Conservation (phyloP, 768 basidiomycete genomes). For the Podaxis pistillaris region DNA sequence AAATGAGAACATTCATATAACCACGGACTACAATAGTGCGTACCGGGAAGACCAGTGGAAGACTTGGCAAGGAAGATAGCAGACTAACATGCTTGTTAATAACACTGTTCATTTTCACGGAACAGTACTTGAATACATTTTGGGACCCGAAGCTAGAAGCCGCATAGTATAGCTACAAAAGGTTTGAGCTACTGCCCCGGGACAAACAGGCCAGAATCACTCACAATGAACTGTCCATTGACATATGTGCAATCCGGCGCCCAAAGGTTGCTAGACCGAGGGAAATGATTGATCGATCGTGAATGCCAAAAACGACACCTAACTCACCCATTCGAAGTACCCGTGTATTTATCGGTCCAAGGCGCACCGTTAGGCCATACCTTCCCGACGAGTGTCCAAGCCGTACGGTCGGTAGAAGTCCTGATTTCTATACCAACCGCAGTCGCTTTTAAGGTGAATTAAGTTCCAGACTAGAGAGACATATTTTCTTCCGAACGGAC, state of each 20-base stretch:
- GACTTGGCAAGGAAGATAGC: conserved; percentile 57
- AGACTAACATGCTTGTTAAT: conserved; percentile 28
- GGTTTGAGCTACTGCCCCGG: background rate
- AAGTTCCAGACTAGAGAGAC: background rate
- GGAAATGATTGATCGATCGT: background rate
- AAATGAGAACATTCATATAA: background rate
- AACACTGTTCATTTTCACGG: background rate
- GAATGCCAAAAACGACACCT: background rate
- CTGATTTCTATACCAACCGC: conserved; percentile 47
- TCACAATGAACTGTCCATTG: conserved; percentile 30
- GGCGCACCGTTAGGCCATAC: conserved; percentile 51
- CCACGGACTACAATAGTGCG: background rate
- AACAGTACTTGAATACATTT: conserved; percentile 29
- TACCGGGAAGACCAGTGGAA: conserved; percentile 43
- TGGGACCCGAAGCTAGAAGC: conserved; percentile 55
- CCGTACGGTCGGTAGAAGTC: conserved; percentile 46
- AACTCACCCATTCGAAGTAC: conserved; percentile 41
- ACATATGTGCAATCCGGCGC: conserved; percentile 36
- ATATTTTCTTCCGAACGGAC: conserved; percentile 14
- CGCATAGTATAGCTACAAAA: conserved; percentile 48
- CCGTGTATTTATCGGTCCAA: conserved; percentile 50
- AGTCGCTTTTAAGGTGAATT: conserved; percentile 29
- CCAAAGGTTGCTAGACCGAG: conserved; percentile 31
- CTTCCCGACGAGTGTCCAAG: conserved; percentile 42
- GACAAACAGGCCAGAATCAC: background rate